Evolutionary conservation across 1,284 basidiomycete genomes (phyloP).

Genomic region (Malassezia sympodialis): DNA sequence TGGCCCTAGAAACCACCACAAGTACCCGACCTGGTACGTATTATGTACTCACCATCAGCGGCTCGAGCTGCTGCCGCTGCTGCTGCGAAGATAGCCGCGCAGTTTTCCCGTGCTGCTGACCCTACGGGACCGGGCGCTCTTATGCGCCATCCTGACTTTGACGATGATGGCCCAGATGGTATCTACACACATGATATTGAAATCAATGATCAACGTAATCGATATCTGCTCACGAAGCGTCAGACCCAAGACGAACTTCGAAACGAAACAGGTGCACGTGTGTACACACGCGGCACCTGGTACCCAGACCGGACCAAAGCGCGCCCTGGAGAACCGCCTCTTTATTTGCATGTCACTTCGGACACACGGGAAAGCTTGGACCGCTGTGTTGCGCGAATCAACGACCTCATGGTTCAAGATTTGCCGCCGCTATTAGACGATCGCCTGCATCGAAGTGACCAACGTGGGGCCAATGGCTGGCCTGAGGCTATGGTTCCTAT

Average conservation of each 20-base stretch:
- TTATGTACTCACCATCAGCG: not conserved
- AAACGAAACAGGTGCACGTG: conserved; percentile 47
- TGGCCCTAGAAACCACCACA: not conserved
- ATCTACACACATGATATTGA: conserved; percentile 86
- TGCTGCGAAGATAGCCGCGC: conserved; percentile 39
- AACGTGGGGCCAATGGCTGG: conserved; percentile 19
- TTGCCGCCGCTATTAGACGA: conserved; percentile 42
- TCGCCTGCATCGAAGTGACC: conserved; percentile 25
- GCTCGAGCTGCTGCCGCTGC: conserved; percentile 27
- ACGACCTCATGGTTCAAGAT: conserved; percentile 77
- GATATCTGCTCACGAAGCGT: conserved; percentile 88
- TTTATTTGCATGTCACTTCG: conserved; percentile 88
- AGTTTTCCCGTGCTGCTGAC: conserved; percentile 19
- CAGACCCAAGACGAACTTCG: conserved; percentile 76
- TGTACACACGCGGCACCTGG: conserved; percentile 57
- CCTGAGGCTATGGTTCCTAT: conserved; percentile 54
- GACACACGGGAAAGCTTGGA: conserved; percentile 65
- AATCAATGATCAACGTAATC: conserved; percentile 91
- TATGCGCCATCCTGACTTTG: conserved; percentile 52
- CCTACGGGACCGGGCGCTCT: conserved; percentile 6
- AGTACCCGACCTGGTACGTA: conserved; percentile 4
- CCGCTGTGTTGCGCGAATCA: conserved; percentile 67
- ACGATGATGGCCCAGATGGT: conserved; percentile 62
- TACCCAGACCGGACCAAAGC: conserved; percentile 54
- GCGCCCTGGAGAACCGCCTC: conserved; percentile 52